Base-by-base conservation (phyloP, 495 filamentous ascomycete species). In the Aspergillus wentii region DNA sequence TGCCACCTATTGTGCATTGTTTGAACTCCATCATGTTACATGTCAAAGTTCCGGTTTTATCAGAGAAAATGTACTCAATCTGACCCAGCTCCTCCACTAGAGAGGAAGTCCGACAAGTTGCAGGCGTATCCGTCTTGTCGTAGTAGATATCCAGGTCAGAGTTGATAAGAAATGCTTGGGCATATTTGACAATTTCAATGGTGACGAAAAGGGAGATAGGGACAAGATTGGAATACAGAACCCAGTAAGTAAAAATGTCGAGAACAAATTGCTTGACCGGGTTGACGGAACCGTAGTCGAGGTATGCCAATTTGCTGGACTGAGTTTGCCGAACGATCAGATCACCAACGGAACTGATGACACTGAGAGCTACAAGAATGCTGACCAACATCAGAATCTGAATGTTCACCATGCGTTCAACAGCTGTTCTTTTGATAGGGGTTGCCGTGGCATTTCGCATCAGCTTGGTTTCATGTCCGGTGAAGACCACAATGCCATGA, bases 11-110 rank as follows among this genome's bases (percentile, higher is more conserved):
- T 3, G 85, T 83, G 47, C 85, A 92, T 59, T 95, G 87, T 59
- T 87, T 88, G 60, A 96, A 99, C 61, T 97, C 94, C 94, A 99
- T 99, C 77, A 85, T 80, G 60, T 99, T 99, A 66, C 90, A 94
- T 17, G 94, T 99, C 50, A 99, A 66, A n/a, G 94, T 99, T 22
- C 94, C 94, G 5, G 94, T 99, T 69, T 99, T 98, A 64, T 99
- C 94, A 2, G 89, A 95, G 61, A 99, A 99, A 35, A 97, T 91
- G 54, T 92, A 99, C 51, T 96, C 92, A 41, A 99, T 92, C 72
- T 97, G 94, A 30, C 94, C 94, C 17, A 99, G 65, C 57, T 99
- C 94, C 64, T 99, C 94, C 8, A 99, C 94, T 48, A 99, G 71
- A 49, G 88, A 95, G 0, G 89, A 95, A 2, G 94, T 99, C 25